A percentile compares a stretch with the other conserved stretches of the same genome.
Conservation (phyloP, 176 grass and related monocot species). For the Ananas comosus region DNA sequence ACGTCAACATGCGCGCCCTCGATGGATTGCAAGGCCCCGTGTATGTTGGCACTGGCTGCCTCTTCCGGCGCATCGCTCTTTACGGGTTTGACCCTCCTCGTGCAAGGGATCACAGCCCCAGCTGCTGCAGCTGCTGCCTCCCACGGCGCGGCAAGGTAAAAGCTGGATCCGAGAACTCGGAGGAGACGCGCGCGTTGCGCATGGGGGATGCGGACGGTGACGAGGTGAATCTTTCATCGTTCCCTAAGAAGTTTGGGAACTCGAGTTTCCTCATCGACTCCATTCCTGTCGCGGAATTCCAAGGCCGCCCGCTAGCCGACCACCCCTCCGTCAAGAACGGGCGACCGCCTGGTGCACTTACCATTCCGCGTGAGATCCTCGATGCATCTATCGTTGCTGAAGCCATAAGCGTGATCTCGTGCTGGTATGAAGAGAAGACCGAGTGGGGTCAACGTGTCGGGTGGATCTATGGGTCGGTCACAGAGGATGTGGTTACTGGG, state of each 20-base stretch:
- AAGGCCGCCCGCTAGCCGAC: conserved; percentile 28
- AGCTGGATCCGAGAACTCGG: not conserved
- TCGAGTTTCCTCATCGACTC: conserved; percentile 29
- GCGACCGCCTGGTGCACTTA: conserved; percentile 28
- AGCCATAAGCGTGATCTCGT: conserved; percentile 31
- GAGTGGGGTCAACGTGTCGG: conserved; percentile 35
- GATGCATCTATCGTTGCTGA: conserved; percentile 31
- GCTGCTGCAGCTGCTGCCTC: not conserved
- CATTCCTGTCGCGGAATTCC: conserved; percentile 26
- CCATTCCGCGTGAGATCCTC: conserved; percentile 19
- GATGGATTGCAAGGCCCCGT: not conserved
- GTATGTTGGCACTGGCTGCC: not conserved
- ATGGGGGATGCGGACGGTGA: conserved; percentile 3
- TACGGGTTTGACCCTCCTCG: not conserved
- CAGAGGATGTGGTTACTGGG: conserved; percentile 32
- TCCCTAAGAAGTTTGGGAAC: conserved; percentile 31
- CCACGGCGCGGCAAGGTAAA: not conserved
- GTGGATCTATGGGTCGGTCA: conserved; percentile 39
- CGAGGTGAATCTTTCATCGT: not conserved
- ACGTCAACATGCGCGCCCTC: conserved; percentile 5
- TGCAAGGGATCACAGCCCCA: not conserved
- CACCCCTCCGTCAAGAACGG: conserved; percentile 37
- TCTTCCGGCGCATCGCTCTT: conserved; percentile 2
- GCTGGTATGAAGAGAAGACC: conserved; percentile 31
- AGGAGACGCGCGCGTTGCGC: not conserved